Base-by-base conservation (phyloP, 129 eudicot genomes). In the Tanacetum coccineum region DNA sequence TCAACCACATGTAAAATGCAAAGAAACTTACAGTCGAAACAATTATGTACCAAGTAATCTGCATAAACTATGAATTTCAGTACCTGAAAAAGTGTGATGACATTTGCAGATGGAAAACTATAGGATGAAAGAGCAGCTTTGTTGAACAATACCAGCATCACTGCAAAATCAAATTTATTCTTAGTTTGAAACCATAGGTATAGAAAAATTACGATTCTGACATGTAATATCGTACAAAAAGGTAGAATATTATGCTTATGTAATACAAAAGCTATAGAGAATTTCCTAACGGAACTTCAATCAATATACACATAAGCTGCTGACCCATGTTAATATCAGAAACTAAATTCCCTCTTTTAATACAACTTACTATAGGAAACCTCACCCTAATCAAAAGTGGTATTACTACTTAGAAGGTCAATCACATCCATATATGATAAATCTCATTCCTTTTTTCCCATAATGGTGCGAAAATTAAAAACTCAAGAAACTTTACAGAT, bases 111-210 rank as follows among this genome's bases (percentile, higher is more conserved):
- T 14, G 95, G 95, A 76, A 87, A 87, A 75, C 68, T 84, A 71
- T 87, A 87, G 8, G 95, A 87, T 49, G 95, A 87, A 67, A 87
- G 90, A 55, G 95, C 95, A 62, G 95, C 95, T 77, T 87, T 87
- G 74, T 87, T 87, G 84, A 87, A 87, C 82, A 87, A 68, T 19
- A 87, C 80, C 79, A 87, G 78, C 66, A 87, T 75, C 79, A 87
- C 95, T 87, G 76, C 78, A 78, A 59, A 79, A 72, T 59, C 61
- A 59, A 70, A 80, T 52, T 60, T 26, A 36, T 36, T 36, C 42
- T 36, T 36, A 36, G 0, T 36, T 36, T 7, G 42, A 7, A 36
- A 36, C 6, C 42, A 36, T 36, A 36, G 42, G 9, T 36, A 36
- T 1, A 36, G 42, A 6, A 36, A 36, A 7, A 6, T 36, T 36